phyloP scores from a whole-genome alignment of 2,329 filamentous ascomycete genomes.

The Albophoma yamanashiensis region DNA sequence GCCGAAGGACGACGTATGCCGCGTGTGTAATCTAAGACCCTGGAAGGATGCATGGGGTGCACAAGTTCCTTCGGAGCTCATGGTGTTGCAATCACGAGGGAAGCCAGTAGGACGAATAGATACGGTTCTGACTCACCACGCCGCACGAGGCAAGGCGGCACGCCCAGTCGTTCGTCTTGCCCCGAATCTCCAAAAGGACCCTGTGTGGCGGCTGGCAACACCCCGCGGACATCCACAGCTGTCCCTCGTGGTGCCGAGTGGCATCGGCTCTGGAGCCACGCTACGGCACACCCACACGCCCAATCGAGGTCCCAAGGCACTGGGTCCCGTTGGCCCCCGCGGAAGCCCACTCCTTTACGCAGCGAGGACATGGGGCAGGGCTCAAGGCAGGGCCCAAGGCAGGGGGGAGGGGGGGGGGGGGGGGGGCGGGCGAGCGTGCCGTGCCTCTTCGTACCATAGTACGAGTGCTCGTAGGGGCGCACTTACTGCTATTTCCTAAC shows the following conservation, averaged over 20 bases:
- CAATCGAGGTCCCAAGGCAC: neutral
- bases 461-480: neutral
- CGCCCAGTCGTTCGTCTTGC: neutral
- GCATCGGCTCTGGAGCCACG: neutral
- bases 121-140: neutral
- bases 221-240: neutral
- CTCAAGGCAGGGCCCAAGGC: too few species aligned
- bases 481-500: neutral
- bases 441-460: neutral
- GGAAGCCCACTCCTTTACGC: neutral
- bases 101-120: neutral
- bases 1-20: neutral
- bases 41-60: neutral
- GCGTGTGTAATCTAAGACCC: neutral
- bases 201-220: neutral
- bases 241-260: neutral
- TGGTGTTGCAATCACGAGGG: neutral
- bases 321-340: neutral
- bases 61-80: neutral
- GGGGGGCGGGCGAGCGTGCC: neutral
- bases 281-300: neutral
- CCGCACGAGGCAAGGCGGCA: neutral
- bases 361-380: neutral
- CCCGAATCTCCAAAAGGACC: neutral
- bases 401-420: too few species aligned